These are phyloP conservation scores for Ophiocordyceps camponoti-rufipedis DNA, from an alignment of 2,329 filamentous ascomycete species.

Conservation along the genomic window DNA sequence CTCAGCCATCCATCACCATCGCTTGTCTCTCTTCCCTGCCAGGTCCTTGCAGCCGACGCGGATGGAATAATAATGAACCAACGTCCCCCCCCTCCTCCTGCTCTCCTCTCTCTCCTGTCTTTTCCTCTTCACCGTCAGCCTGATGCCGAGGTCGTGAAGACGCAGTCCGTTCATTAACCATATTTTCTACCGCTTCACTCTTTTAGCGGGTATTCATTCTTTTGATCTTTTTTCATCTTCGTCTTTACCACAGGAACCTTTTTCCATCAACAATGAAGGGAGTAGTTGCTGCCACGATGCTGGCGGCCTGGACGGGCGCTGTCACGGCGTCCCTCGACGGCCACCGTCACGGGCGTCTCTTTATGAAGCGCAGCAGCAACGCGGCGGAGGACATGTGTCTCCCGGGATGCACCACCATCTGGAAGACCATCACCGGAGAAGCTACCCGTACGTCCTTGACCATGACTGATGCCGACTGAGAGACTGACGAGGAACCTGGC, in stretches of 20 bases:
- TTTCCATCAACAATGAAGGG: slow-evolving; percentile 49
- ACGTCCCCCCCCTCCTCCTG: slow-evolving; percentile 13
- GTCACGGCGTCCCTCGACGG: slow-evolving; percentile 42
- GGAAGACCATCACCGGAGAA: slow-evolving; percentile 50
- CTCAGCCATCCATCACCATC: background rate
- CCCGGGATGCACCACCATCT: slow-evolving; percentile 54
- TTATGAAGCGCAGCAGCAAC: slow-evolving; percentile 28
- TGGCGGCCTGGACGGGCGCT: slow-evolving; percentile 37
- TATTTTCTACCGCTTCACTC: slow-evolving; percentile 58
- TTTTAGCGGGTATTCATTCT: slow-evolving; percentile 69
- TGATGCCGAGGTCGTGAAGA: slow-evolving; percentile 33
- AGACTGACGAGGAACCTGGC: too few species aligned
- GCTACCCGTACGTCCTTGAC: slow-evolving; percentile 35
- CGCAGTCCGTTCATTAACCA: slow-evolving; percentile 16
- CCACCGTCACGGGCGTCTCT: slow-evolving; percentile 43
- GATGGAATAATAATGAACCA: slow-evolving; percentile 11
- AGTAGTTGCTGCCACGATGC: slow-evolving; percentile 45
- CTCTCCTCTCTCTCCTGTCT: slow-evolving; percentile 7
- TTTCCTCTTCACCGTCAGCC: slow-evolving; percentile 16
- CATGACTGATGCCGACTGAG: background rate
- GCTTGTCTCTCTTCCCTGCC: slow-evolving; percentile 1
- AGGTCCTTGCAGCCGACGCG: background rate
- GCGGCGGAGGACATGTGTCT: slow-evolving; percentile 27
- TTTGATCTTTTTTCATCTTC: slow-evolving; percentile 1
- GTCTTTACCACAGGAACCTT: slow-evolving; percentile 1